Evolutionary conservation across 2,329 filamentous ascomycete species (phyloP).

Genomic region (Didymella arachidicola): DNA sequence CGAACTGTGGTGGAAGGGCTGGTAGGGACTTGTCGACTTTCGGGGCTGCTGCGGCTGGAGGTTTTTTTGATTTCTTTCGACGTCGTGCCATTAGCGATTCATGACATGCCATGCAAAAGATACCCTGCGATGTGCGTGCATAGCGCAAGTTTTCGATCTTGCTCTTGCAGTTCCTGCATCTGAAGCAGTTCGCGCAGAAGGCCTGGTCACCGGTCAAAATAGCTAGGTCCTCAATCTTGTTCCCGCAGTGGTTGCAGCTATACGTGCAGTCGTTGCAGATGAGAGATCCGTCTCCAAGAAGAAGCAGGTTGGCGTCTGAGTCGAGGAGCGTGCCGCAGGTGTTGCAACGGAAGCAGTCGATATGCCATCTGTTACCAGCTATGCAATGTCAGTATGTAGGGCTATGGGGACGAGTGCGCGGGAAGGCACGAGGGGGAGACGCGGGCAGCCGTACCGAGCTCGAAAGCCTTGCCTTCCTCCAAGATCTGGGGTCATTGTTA

Average conservation of each 20-base stretch:
- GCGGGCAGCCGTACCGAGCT: constrained; percentile 75
- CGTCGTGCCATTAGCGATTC: constrained; percentile 94
- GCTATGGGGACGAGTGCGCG: constrained; percentile 1
- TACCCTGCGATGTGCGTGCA: constrained; percentile 95
- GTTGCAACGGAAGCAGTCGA: constrained; percentile 98
- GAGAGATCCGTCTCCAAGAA: constrained; percentile 95
- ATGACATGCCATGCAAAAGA: constrained; percentile 99
- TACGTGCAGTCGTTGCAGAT: constrained; percentile 99
- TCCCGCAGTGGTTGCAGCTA: constrained; percentile 93
- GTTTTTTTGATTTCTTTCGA: constrained; percentile 79
- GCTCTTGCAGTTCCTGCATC: constrained; percentile 96
- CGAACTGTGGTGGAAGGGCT: constrained; percentile 78
- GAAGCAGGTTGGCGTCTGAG: constrained; percentile 95
- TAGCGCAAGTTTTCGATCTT: constrained; percentile 99
- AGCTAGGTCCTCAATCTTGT: constrained; percentile 98
- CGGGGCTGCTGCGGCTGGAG: constrained; percentile 52
- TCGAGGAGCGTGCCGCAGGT: constrained; percentile 95
- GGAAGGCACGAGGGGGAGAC: constrained; percentile 13
- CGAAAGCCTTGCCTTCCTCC: constrained; percentile 98
- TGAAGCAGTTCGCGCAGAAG: constrained; percentile 96
- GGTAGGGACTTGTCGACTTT: constrained; percentile 92
- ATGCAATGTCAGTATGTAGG: constrained; percentile 37
- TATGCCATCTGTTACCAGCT: constrained; percentile 98
- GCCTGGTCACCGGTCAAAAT: constrained; percentile 98
- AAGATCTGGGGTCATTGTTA: constrained; percentile 72